phyloP scores from a whole-genome alignment of 73 alveolate genomes.

The Strombidium stylifer region DNA sequence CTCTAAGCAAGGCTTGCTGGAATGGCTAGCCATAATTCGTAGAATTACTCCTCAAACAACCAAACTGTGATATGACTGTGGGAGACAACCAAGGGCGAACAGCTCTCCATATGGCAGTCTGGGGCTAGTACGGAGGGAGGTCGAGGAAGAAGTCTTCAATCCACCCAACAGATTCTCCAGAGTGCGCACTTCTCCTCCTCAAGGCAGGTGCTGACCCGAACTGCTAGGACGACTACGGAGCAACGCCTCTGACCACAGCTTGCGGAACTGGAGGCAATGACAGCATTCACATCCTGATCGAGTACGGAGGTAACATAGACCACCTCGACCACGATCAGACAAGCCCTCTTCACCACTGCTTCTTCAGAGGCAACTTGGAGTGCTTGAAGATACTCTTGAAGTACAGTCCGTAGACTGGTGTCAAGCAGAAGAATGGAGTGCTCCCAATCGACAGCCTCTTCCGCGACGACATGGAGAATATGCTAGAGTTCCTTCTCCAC shows the following conservation, averaged over 20 bases:
- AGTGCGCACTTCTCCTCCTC: conserved; percentile 63
- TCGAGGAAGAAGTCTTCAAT: conserved; percentile 70
- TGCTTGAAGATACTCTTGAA: not conserved
- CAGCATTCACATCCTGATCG: not conserved
- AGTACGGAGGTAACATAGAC: conserved; percentile 54
- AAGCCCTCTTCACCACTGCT: conserved; percentile 56
- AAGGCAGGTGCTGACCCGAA: conserved; percentile 58
- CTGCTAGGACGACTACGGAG: conserved; percentile 67
- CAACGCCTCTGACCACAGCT: conserved; percentile 57
- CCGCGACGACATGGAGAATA: not conserved
- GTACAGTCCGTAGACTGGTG: not conserved
- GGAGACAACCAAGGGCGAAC: conserved; percentile 73
- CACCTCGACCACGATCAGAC: conserved; percentile 68
- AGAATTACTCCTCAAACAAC: conserved; percentile 47
- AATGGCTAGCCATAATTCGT: conserved; percentile 66
- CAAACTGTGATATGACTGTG: conserved; percentile 50
- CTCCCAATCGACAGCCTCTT: not conserved
- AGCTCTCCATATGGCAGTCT: conserved; percentile 80
- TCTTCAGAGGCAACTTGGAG: not conserved
- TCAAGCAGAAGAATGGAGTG: not conserved
- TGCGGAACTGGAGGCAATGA: conserved; percentile 31
- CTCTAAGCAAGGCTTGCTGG: conserved; percentile 82
- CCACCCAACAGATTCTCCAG: conserved; percentile 75
- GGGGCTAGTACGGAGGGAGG: conserved; percentile 88
- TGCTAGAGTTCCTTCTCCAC: too few relatives aligned